Conservation (phyloP, 2,329 filamentous ascomycete genomes). For the Nemania diffusa region DNA sequence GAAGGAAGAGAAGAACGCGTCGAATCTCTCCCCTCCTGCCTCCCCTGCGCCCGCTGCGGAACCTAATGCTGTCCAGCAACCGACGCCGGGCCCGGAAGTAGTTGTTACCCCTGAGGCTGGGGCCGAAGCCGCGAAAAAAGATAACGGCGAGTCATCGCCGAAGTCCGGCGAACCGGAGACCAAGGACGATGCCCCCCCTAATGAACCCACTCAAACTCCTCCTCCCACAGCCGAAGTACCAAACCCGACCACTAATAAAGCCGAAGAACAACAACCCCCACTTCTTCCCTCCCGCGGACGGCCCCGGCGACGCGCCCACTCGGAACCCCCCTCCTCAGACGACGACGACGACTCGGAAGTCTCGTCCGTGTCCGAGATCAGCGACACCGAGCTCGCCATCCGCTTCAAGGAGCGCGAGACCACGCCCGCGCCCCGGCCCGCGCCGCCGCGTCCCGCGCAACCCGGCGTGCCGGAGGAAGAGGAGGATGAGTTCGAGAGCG, state of each 20-base stretch:
- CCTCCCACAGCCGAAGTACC: not conserved
- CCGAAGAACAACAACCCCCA: conserved; percentile 22
- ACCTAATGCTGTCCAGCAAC: conserved; percentile 24
- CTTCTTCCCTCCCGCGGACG: conserved; percentile 14
- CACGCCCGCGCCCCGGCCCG: conserved; percentile 39
- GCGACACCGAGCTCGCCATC: conserved; percentile 54
- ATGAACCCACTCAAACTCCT: not conserved
- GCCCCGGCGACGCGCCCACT: no score
- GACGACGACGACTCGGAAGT: conserved; percentile 44
- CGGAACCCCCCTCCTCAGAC: no score
- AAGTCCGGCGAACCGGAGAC: conserved; percentile 21
- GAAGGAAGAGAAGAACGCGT: conserved; percentile 50
- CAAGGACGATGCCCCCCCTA: not conserved
- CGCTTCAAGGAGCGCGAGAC: conserved; percentile 42
- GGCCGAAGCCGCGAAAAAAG: conserved; percentile 17
- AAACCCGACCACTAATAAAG: not conserved
- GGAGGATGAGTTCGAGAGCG: conserved; percentile 64
- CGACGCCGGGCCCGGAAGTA: not conserved
- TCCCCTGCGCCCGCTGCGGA: conserved; percentile 28
- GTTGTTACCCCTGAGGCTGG: conserved; percentile 6
- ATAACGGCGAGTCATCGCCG: not conserved
- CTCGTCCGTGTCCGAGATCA: conserved; percentile 53
- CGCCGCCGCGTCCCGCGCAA: conserved; percentile 46
- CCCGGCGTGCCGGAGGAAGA: conserved; percentile 55
- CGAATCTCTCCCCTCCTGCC: conserved; percentile 44